Conservation (phyloP, 2,329 filamentous ascomycete species). For the Diaporthe helianthi region DNA sequence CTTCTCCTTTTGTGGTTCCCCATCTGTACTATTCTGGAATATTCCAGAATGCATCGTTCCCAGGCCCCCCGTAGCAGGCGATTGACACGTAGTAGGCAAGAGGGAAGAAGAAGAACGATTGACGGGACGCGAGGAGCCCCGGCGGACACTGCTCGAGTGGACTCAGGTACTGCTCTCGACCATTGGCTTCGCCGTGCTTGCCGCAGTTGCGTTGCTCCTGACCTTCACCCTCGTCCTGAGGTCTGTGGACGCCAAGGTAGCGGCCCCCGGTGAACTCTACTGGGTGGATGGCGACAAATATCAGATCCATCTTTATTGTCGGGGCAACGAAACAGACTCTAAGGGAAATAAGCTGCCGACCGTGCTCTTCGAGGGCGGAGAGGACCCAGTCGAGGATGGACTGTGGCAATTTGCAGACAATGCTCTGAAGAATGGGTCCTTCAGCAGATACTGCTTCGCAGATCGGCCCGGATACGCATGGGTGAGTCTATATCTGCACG, state of each 20-base stretch:
- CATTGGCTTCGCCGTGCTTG: conserved; percentile 72
- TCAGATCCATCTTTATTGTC: conserved; percentile 83
- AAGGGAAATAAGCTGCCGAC: conserved; percentile 71
- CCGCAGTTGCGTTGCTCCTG: conserved; percentile 73
- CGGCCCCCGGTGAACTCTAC: conserved; percentile 76
- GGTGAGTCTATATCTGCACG: conserved; percentile 45
- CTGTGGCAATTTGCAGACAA: conserved; percentile 82
- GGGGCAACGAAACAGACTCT: conserved; percentile 71
- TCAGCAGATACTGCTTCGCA: conserved; percentile 91
- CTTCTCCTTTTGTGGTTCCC: neutral
- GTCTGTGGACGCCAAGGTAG: conserved; percentile 77
- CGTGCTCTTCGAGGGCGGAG: conserved; percentile 84
- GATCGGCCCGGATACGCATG: conserved; percentile 91
- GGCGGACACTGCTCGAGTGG: conserved; percentile 86
- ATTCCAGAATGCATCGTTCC: neutral
- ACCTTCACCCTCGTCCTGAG: conserved; percentile 82
- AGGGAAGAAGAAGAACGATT: conserved; percentile 89
- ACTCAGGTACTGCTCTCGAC: conserved; percentile 78
- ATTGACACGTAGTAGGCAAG: conserved; percentile 61
- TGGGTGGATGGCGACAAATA: conserved; percentile 87
- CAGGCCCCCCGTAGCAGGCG: neutral
- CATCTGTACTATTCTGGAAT: neutral
- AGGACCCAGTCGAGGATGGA: conserved; percentile 77
- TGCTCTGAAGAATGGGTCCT: conserved; percentile 79
- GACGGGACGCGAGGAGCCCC: conserved; percentile 86